Evolutionary conservation across 306 rosid genomes (phyloP), one percentile per base, ranked within the genome.

Genomic region (Malus fusca): DNA sequence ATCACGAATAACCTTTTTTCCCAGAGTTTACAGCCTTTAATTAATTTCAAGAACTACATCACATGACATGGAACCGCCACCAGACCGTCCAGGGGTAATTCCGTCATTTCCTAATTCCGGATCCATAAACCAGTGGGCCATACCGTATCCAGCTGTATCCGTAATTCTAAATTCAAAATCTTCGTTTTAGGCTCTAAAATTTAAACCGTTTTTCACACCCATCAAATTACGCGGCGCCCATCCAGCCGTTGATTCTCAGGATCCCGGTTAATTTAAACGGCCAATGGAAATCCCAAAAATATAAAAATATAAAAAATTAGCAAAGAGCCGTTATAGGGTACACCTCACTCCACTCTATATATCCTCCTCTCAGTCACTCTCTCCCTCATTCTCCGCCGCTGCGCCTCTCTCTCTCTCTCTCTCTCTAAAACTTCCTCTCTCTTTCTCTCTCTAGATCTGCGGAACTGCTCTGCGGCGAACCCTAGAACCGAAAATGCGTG

Each of bases 401-500:
- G 65, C 43, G 22, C 23, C 35, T 69, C 48, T 5, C 3, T 5
- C 3, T 26, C 26, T 5, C 3, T 26, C 26, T 25, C 51, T 12
- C 71, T 66, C 67, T 60, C 43, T 48, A 30, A 58, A 66, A 11
- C 37, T 28, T 23, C 61, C 4, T n/a, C 52, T 13, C n/a, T 4
- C 19, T 19, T 5, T 62, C 51, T 61, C 40, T 37, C 61, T 60
- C 25, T 37, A 33, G 17, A 2, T 19, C 11, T 26, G 28, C 43
- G 26, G 17, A 11, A 53, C 5, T 14, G 17, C 30, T 66, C 59
- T 21, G 43, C 7, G 4, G 6, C 28, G 19, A 26, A 72, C 40
- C 26, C 42, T 17, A 26, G 13, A 62, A 28, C 66, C 35, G 28
- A 79, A 79, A 52, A 84, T 84, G 87, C 69, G 84, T 18, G 87